These are phyloP conservation scores for Pichia sp. DNA, from an alignment of 1,139 yeast species.

Conservation along the genomic window DNA sequence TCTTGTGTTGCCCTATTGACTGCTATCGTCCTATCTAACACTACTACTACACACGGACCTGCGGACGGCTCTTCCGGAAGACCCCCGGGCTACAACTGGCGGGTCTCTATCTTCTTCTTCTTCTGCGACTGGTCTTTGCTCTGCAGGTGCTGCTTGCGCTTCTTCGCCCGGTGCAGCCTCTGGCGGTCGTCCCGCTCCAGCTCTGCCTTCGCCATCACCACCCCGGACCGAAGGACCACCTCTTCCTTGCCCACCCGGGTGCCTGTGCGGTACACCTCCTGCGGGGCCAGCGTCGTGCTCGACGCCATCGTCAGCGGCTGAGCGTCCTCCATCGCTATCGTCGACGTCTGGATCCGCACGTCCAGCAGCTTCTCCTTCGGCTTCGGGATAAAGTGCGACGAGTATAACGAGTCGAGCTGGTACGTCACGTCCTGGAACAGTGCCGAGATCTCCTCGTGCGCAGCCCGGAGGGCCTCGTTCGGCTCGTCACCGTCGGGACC, in stretches of 20 bases:
- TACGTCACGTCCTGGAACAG: constrained; percentile 62
- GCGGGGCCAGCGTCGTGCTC: constrained; percentile 87
- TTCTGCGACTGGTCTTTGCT: constrained; percentile 28
- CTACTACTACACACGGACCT: background rate
- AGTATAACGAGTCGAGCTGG: constrained; percentile 80
- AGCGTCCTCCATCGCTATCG: constrained; percentile 92
- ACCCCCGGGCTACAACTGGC: constrained; percentile 19
- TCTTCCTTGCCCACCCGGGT: constrained; percentile 51
- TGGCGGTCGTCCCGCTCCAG: constrained; percentile 82
- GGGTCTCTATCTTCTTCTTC: constrained; percentile 25
- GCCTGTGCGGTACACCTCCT: constrained; percentile 75
- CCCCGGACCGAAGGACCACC: constrained; percentile 73
- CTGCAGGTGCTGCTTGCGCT: constrained; percentile 55
- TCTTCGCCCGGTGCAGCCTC: constrained; percentile 78
- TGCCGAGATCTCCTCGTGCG: constrained; percentile 74
- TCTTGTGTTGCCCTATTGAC: no score
- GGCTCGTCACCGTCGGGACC: constrained; percentile 36
- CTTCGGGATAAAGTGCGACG: constrained; percentile 91
- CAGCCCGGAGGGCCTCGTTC: constrained; percentile 59
- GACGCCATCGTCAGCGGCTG: constrained; percentile 82
- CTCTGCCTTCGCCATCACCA: constrained; percentile 79
- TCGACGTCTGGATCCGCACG: constrained; percentile 71
- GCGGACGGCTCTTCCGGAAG: no score
- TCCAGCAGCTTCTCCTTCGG: constrained; percentile 79
- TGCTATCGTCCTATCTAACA: background rate